Conservation (phyloP, 208 protist species). For the Crithidia sp. region DNA sequence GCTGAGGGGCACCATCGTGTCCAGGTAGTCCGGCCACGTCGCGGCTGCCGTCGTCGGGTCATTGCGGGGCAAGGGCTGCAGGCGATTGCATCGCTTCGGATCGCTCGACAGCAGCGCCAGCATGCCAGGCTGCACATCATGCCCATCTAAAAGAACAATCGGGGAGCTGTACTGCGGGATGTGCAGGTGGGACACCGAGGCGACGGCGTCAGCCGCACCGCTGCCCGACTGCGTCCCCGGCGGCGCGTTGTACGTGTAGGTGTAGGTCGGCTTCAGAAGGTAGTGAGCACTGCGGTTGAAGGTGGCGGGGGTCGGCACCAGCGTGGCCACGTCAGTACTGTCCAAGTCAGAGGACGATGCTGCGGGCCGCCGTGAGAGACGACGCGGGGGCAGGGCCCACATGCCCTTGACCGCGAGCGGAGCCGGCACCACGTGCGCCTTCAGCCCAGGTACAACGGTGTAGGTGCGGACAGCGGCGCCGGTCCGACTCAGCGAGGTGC, state of each 20-base stretch:
- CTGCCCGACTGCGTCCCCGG: neutral
- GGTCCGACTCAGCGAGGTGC: conserved; percentile 16
- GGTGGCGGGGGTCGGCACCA: conserved; percentile 30
- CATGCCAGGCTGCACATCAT: conserved; percentile 60
- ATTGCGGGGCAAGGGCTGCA: conserved; percentile 30
- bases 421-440: conserved; percentile 49
- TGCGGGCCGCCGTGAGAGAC: neutral
- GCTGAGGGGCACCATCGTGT: conserved; percentile 74
- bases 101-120: conserved; percentile 53
- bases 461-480: conserved; percentile 40
- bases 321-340: conserved; percentile 8
- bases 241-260: conserved; percentile 1
- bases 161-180: conserved; percentile 69
- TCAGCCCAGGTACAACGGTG: conserved; percentile 60
- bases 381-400: conserved; percentile 65
- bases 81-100: conserved; percentile 36
- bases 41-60: conserved; percentile 25
- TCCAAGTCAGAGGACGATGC: neutral
- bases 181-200: conserved; percentile 32
- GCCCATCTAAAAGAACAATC: conserved; percentile 57
- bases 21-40: conserved; percentile 30
- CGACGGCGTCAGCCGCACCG: neutral
- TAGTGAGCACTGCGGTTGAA: conserved; percentile 36
- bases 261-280: conserved; percentile 13
- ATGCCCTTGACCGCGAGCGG: conserved; percentile 53